Conservation (phyloP, 257 asterid genomes). For the Solanum megistacrolobum region DNA sequence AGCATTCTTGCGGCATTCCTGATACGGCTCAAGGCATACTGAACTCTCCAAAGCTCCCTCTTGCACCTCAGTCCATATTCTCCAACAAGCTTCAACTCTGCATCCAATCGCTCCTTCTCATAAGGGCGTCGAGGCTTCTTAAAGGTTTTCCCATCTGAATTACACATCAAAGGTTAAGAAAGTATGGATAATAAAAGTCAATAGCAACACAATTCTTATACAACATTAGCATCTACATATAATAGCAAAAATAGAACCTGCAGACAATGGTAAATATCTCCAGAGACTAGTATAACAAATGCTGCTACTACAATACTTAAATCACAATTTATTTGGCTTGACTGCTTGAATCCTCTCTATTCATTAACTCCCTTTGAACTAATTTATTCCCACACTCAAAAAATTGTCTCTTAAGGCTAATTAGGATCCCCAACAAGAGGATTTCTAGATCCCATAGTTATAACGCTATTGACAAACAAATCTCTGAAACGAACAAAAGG, state of each 20-base stretch:
- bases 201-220: background rate
- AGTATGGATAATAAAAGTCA: too few relatives aligned
- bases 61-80: slow-evolving; percentile 27
- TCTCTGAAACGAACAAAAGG: background rate
- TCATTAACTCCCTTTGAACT: background rate
- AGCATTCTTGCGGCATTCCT: slow-evolving; percentile 51
- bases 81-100: slow-evolving; percentile 56
- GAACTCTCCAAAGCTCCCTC: slow-evolving; percentile 63
- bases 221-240: background rate
- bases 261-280: background rate
- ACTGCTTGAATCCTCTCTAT: background rate
- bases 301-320: background rate
- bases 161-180: background rate
- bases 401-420: background rate
- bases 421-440: background rate
- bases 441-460: background rate
- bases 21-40: slow-evolving; percentile 57
- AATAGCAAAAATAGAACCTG: background rate
- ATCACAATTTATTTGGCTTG: background rate
- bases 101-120: slow-evolving; percentile 56
- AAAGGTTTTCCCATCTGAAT: background rate
- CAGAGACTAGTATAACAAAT: background rate
- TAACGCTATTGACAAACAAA: background rate
- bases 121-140: slow-evolving; percentile 62
- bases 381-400: background rate